Evolutionary conservation across 116 monocot genomes (phyloP), one percentile per base, ranked within the genome.

Genomic region (Iris pallida): DNA sequence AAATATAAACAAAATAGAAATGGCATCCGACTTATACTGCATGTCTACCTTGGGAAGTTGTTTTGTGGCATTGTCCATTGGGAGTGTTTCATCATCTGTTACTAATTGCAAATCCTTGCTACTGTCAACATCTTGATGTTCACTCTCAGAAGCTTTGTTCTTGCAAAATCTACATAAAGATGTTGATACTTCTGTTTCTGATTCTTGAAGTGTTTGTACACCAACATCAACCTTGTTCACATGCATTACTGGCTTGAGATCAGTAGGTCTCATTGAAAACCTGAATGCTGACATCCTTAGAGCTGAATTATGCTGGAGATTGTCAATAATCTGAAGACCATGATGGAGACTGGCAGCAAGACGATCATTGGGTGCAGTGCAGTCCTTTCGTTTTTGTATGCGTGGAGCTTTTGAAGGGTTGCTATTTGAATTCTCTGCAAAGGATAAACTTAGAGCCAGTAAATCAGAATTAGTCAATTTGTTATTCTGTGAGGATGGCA

Each of bases 401-500:
- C 18, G 16, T 63, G 48, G 42, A 64, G 47, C 41, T 61, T 51
- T 69, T 42, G 20, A n/a, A 56, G 30, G 42, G 42, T 47, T 62
- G 5, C 47, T 52, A 6, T 61, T 48, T 9, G 14, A 42, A 58
- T 20, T 68, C 11, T 76, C 67, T 66, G 72, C 69, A 41, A 73
- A 74, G 55, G 75, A 65, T 59, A 68, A 19, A 47, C 72, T 68
- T 20, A 71, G 4, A 60, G 13, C 71, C 15, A 44, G 70, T 49
- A 70, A 57, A 75, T 19, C 54, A 71, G 54, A 63, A 7, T 53
- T 68, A 75, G 47, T 61, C 47, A 65, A 40, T 56, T 67, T 20
- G 70, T 73, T 45, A 64, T 66, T 75, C 20, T 75, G 80, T 53
- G 85, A 83, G 59, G 83, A 75, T 40, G 90, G 81, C 43, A 59